These are phyloP conservation scores for Monilinia aucupariae DNA, from an alignment of 2,329 filamentous ascomycete genomes.

Conservation along the genomic window DNA sequence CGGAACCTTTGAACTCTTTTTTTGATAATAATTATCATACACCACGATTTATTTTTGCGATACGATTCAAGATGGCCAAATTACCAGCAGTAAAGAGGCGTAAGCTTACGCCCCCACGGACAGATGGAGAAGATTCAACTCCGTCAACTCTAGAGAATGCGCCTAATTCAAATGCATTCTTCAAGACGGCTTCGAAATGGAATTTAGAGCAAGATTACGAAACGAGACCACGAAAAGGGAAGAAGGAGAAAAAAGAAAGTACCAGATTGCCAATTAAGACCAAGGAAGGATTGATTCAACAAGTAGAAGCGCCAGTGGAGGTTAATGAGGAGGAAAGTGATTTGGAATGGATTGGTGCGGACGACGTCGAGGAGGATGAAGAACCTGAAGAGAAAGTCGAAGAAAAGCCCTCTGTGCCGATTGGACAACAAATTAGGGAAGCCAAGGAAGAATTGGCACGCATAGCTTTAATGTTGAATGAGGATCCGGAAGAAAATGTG, in stretches of 20 bases:
- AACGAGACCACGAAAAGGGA: slow-evolving; percentile 66
- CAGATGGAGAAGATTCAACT: slow-evolving; percentile 42
- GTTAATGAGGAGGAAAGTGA: slow-evolving; percentile 58
- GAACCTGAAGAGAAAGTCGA: slow-evolving; percentile 46
- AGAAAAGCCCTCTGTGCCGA: slow-evolving; percentile 59
- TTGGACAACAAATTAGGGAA: slow-evolving; percentile 72
- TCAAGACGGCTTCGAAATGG: slow-evolving; percentile 75
- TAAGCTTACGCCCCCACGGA: slow-evolving; percentile 50
- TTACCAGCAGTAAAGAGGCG: slow-evolving; percentile 46
- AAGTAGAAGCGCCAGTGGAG: slow-evolving; percentile 45
- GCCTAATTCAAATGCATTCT: slow-evolving; percentile 44
- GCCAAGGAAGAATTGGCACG: slow-evolving; percentile 91
- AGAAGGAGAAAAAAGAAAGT: slow-evolving; percentile 64
- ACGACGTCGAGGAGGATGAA: slow-evolving; percentile 44
- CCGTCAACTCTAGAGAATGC: slow-evolving; percentile 31
- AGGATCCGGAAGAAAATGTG: slow-evolving; percentile 87
- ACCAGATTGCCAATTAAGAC: slow-evolving; percentile 83
- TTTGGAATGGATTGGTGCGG: slow-evolving; percentile 56
- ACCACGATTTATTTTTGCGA: slow-evolving; percentile 12
- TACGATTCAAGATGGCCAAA: slow-evolving; percentile 29
- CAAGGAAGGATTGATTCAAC: slow-evolving; percentile 65
- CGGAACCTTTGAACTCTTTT: slow-evolving; percentile 14
- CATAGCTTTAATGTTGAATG: slow-evolving; percentile 74
- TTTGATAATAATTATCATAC: slow-evolving; percentile 15
- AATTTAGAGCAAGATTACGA: slow-evolving; percentile 91